Evolutionary conservation across 345 rosid species (phyloP), one percentile per base, ranked within the genome.

Genomic region (Orychophragmus violaceus): DNA sequence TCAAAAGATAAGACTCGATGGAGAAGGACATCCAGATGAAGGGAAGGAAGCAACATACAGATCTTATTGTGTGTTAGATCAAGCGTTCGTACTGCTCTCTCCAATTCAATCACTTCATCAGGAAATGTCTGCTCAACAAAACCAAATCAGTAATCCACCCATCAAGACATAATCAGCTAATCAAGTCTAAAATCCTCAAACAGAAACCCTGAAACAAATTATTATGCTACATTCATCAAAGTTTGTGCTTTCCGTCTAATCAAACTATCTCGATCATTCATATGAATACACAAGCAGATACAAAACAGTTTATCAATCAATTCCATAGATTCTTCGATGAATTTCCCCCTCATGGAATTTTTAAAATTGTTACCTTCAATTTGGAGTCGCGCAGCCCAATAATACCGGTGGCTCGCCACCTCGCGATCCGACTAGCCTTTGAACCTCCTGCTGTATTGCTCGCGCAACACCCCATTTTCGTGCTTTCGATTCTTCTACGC

Each of bases 361-460:
- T n/a, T n/a, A n/a, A n/a, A n/a, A n/a, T 27, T 18, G 10, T 69
- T 13, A 73, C 98, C 96, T 90, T 93, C 82, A 93, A 81, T 86
- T 88, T 93, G 62, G 94, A 67, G 76, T 93, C 97, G 27, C 98
- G 96, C 23, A 93, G 72, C 22, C 90, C 90, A 59, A 93, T 91
- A 71, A 93, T 90, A 75, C 98, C 98, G 21, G 98, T 90, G 48
- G 97, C 85, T 75, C 97, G 90, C 98, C 98, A 90, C 16, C 96
- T 83, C 2, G 91, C 77, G 53, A 81, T n/a, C 79, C 91, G 78
- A 62, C 57, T 71, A 33, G 88, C 88, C 69, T 86, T 90, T 45
- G 89, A 79, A 70, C 84, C 90, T 62, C 84, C 90, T 5, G 81
- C 87, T 70, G 76, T 59, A 72, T 77, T 86, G 89, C 96, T 90